phyloP scores from a whole-genome alignment of 2,329 filamentous ascomycete species.

The Aspergillus puulaauensis region DNA sequence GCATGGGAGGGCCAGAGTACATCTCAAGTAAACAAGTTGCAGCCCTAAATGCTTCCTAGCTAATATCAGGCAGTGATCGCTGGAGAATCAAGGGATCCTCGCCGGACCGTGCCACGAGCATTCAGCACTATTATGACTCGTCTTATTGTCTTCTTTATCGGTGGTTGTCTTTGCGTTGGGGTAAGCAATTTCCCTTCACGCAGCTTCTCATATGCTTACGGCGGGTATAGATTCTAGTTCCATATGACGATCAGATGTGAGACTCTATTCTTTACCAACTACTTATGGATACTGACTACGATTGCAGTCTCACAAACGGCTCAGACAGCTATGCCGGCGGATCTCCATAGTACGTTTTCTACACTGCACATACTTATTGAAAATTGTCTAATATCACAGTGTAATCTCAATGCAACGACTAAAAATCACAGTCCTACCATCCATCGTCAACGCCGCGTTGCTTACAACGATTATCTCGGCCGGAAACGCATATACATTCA shows the following conservation, averaged over 20 bases:
- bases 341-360: not conserved
- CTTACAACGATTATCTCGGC: not conserved
- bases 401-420: slow-evolving; percentile 5
- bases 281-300: not conserved
- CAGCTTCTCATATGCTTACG: not conserved
- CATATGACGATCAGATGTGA: not conserved
- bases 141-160: slow-evolving; percentile 2
- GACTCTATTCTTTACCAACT: not conserved
- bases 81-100: not conserved
- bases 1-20: slow-evolving; percentile 6
- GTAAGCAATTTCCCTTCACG: not conserved
- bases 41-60: not conserved
- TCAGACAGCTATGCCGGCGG: slow-evolving; percentile 1
- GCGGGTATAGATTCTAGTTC: not conserved
- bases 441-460: slow-evolving; percentile 1
- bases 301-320: not conserved
- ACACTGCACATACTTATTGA: not conserved
- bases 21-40: not conserved
- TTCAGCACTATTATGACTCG: slow-evolving; percentile 2
- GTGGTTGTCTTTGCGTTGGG: slow-evolving; percentile 1
- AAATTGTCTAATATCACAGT: not conserved
- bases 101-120: not conserved
- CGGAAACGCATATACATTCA: slow-evolving; percentile 4
- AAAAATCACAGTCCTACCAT: slow-evolving; percentile 1
- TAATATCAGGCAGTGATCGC: not conserved